Evolutionary conservation across 106 monocot species (phyloP), one percentile per base, ranked within the genome.

Genomic region (Chionographis japonica): DNA sequence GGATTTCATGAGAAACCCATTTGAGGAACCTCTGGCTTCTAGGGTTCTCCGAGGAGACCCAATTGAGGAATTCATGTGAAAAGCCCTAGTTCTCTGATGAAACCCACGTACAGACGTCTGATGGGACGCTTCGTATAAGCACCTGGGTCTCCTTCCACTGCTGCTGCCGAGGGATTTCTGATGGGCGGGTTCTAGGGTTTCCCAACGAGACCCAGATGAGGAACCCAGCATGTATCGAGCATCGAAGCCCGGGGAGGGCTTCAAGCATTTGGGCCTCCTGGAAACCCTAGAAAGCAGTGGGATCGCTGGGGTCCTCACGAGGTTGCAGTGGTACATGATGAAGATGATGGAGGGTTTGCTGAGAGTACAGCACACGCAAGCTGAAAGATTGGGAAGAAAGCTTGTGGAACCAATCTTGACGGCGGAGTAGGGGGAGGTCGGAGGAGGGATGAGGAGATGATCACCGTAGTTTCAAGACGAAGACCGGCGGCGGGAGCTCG

Each of bases 231-330:
- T 27, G 27, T 27, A 27, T 27, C 27, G 27, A 27, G 27, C 27
- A 27, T 46, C 8, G 1, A 2, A 46, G 9, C 9, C 46, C 8
- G 46, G 53, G n/a, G 12, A 42, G 40, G 49, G 37, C 35, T 58
- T 66, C 12, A 50, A 36, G 58, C 50, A 50, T 51, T 10, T 51
- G 12, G 52, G 66, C 14, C 60, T 4, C 41, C 54, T 41, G 4
- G 80, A 70, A 49, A 70, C 58, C 39, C 55, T 58, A 14, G 52
- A 78, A 37, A 74, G 41, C 19, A 82, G 52, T 4, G 77, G 64
- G 14, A 76, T 62, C 4, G 50, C 38, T 9, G 69, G 66, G 40
- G 12, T 71, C 46, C 54, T 78, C 51, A 60, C 64, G 58, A 78
- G 57, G 57, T 20, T 49, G 64, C 70, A 66, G 52, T 50, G 56